Evolutionary conservation across 192 early-diverging fungal species (phyloP).

Genomic region (Backusella macrospora): DNA sequence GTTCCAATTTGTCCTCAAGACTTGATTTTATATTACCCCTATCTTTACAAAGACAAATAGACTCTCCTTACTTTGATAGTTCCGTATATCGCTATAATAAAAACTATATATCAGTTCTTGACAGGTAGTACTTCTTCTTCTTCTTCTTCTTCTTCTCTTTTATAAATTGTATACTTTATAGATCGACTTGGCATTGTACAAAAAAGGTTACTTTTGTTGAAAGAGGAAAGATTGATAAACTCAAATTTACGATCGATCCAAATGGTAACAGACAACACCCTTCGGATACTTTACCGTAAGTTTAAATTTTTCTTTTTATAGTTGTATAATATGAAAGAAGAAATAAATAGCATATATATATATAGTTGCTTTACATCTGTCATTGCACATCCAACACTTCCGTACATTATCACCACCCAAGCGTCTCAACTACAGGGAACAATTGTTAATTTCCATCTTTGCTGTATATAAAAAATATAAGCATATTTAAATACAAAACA

Average conservation of each 20-base stretch:
- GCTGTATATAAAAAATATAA: neutral
- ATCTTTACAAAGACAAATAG: neutral
- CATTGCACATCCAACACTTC: neutral
- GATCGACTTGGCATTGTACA: conserved; percentile 1
- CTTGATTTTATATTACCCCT: neutral
- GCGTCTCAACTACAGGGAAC: neutral
- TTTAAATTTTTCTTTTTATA: neutral
- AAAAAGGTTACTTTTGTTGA: neutral
- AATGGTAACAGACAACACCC: conserved; percentile 3
- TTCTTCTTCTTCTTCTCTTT: neutral
- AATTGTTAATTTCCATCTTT: neutral
- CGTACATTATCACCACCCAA: neutral
- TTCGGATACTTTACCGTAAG: neutral
- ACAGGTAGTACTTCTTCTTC: neutral
- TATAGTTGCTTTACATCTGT: neutral
- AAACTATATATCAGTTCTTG: neutral
- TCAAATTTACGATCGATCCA: conserved; percentile 14
- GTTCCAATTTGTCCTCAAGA: neutral
- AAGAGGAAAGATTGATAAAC: neutral
- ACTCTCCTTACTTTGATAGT: neutral
- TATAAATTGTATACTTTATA: neutral
- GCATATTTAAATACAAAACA: no score
- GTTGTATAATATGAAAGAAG: no score
- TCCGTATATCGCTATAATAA: neutral
- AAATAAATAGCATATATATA: no score